Evolutionary conservation across 805 yeast species (phyloP), one percentile per base, ranked within the genome.

Genomic region (Candida tammaniensis): DNA sequence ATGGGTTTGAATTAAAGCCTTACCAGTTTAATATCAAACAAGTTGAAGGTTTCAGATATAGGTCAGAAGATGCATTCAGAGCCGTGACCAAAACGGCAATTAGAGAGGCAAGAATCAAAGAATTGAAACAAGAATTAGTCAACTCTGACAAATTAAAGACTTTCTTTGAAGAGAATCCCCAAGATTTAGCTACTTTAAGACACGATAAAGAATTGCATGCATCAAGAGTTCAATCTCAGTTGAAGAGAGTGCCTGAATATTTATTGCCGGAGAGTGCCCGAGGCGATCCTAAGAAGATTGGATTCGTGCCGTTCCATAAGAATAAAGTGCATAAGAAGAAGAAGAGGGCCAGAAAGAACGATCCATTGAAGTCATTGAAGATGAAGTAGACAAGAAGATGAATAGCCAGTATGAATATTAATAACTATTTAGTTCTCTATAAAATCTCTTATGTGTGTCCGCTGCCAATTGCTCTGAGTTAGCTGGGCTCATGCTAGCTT

Each of bases 101-200:
- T 17, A 79, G 97, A 60, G 97, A 93, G 52, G 98, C 98, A 1
- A 76, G 98, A 52, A 74, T 88, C 38, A 84, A 79, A 57, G 98
- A 93, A 55, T 72, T 91, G 57, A 85, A 85, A 57, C 76, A 80
- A 46, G 98, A 93, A 59, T 70, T 93, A 56, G 67, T 93, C 43
- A 78, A 91, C 27, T 85, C 94, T 48, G 96, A 87, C 38, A 88
- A 86, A 55, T 74, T 93, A 55, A 87, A 88, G 61, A 76, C 96
- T 54, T 95, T 87, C 62, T 93, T 93, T 56, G 96, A 91, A 59
- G 98, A 93, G 54, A 93, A 93, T 55, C 98, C 98, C 6, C 94
- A 86, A 54, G 98, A 93, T 61, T 72, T 93, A 50, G 78, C 79
- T 14, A 78, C 84, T 34, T 74, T 93, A 55, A 82, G 96, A 55